Base-by-base conservation (phyloP, 495 filamentous ascomycete genomes). In the Cairneyella variabilis region DNA sequence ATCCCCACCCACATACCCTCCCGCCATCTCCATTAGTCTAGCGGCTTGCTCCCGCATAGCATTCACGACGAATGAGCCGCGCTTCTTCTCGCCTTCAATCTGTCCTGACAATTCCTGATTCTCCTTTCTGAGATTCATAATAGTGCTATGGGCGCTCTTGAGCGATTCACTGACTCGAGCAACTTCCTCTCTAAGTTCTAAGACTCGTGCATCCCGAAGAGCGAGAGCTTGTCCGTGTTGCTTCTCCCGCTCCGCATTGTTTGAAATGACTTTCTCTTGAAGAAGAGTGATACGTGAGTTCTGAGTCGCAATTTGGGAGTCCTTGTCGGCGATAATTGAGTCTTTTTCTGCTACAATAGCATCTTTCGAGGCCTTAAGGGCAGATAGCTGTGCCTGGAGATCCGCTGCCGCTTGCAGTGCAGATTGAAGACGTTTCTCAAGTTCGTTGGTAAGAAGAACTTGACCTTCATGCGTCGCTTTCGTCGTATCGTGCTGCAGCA, bases 41-140 rank as follows among this genome's bases (percentile, higher is more conserved):
- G 68, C 65, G 36, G 79, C 53, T 63, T 76, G 71, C 30, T 66
- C 67, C 56, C 69, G 69, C 58, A 76, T 72, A 23, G 63, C 65
- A n/a, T 82, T 75, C 1, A 80, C 76, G 17, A 79, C 79, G 22
- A 74, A 64, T 44, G 72, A 69, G n/a, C 73, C 73, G 1, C 73
- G 74, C 43, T 67, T 64, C 38, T 47, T 61, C 57, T 78, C 75
- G 50, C 71, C 72, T 46, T 78, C 74, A 8, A 72, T 64, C 9
- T 67, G 62, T n/a, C 49, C 51, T 0, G 51, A 56, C 0, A 70
- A 53, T 20, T 45, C 52, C 6, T 52, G 45, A 30, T 71, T 74
- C 58, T 74, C 72, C 8, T 65, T 56, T 3, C 66, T 51, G 42
- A 78, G 58, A 38, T 60, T 42, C 28, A 64, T 36, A 36, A 73